Evolutionary conservation across 768 basidiomycete genomes (phyloP), one percentile per base, ranked within the genome.

Genomic region (Lentinula aciculospora): DNA sequence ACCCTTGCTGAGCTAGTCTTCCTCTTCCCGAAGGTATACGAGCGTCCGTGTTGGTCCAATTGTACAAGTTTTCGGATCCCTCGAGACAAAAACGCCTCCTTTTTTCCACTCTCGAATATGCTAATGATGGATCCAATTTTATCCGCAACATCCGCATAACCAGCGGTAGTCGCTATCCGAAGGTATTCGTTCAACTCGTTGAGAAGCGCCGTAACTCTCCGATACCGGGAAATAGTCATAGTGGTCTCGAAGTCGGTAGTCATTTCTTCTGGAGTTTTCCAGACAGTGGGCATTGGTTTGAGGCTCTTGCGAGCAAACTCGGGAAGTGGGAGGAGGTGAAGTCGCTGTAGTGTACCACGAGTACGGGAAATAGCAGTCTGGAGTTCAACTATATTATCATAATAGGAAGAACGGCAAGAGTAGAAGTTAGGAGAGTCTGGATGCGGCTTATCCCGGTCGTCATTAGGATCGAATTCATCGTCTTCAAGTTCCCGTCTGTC

Each of bases 1-100:
- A 95, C 94, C 37, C 92, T 82, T 34, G 95, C 94, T 1, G 87
- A 76, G 64, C 90, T 92, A 59, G 92, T 92, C 73, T 98, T 98
- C 62, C 95, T 81, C 71, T 84, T 82, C 37, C 95, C 95, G 49
- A 89, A 67, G 0, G 90, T 90, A 67, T 92, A 92, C n/a, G 87
- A 85, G 58, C 95, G 78, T n/a, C 93, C 92, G 57, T 81, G 80
- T 45, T 80, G 74, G 69, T 98, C 95, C 53, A 92, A 71, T 25
- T 74, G 67, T 34, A 84, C 80, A 7, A 76, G 75, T 65, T 86
- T 85, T 61, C 81, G 76, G 71, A 79, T 57, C 70, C 80, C 72
- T 72, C 77, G 66, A 70, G 76, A 71, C 31, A 80, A 62, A 53
- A 72, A 69, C 6, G 74, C 75, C 27, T 76, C 76, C 65, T 81